Evolutionary conservation across 2,329 filamentous ascomycete genomes (phyloP).

Genomic region (Pseudogymnoascus sp.): DNA sequence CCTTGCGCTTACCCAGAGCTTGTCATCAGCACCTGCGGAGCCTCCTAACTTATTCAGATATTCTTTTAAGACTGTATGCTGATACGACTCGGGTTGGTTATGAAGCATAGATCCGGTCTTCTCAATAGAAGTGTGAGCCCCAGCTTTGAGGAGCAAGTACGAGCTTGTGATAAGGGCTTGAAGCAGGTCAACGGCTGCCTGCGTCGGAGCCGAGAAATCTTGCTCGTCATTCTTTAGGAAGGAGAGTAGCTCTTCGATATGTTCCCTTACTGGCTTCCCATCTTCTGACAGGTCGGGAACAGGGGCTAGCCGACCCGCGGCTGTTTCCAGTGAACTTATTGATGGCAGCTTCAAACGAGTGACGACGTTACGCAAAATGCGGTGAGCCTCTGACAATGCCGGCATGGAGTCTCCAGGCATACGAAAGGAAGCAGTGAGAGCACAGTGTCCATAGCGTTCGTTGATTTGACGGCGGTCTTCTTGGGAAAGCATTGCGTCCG

Average conservation of each 20-base stretch:
- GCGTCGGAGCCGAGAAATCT: conserved; percentile 58
- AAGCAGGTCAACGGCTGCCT: conserved; percentile 51
- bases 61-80: neutral
- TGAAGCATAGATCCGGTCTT: neutral
- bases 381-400: conserved; percentile 54
- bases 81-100: neutral
- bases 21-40: conserved; percentile 53
- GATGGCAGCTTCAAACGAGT: conserved; percentile 54
- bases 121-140: conserved; percentile 27
- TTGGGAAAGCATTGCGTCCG: conserved; percentile 51
- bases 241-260: conserved; percentile 46
- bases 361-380: conserved; percentile 52
- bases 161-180: conserved; percentile 58
- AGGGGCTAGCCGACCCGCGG: conserved; percentile 41
- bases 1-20: conserved; percentile 55
- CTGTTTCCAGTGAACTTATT: conserved; percentile 44
- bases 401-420: conserved; percentile 53
- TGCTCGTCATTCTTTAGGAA: conserved; percentile 39
- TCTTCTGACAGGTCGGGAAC: conserved; percentile 28
- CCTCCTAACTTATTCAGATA: neutral
- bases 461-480: conserved; percentile 54
- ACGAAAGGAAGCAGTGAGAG: conserved; percentile 61
- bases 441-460: conserved; percentile 59
- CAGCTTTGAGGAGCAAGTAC: conserved; percentile 46
- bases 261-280: conserved; percentile 20